phyloP scores from a whole-genome alignment of 371 early-diverging fungal species.

The Syncephalastrum racemosum region DNA sequence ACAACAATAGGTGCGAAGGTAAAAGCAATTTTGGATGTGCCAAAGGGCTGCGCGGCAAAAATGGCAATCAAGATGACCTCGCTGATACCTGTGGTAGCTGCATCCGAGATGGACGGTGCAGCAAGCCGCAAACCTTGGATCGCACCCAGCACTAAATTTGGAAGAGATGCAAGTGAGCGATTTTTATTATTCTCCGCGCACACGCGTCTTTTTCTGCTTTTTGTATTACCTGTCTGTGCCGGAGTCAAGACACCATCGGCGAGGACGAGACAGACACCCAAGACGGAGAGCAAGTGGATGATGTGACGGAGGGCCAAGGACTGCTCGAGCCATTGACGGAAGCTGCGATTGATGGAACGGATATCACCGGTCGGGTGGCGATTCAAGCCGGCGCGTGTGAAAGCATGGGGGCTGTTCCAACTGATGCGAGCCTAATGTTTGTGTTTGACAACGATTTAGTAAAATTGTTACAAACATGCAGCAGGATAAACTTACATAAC shows the following conservation, averaged over 20 bases:
- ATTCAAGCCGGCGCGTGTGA: conserved; percentile 9
- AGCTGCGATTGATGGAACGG: conserved; percentile 9
- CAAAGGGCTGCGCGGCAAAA: conserved; percentile 47
- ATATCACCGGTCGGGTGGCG: conserved; percentile 22
- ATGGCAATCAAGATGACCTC: conserved; percentile 43
- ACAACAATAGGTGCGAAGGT: conserved; percentile 52
- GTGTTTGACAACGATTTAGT: neutral
- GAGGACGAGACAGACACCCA: conserved; percentile 34
- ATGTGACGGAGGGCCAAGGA: conserved; percentile 20
- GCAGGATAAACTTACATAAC: conserved; percentile 22
- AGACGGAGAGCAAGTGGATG: conserved; percentile 17
- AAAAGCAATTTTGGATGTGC: conserved; percentile 42
- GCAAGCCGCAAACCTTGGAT: conserved; percentile 23
- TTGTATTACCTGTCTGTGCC: conserved; percentile 27
- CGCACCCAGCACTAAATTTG: conserved; percentile 20
- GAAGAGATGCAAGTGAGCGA: neutral
- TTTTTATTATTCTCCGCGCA: neutral
- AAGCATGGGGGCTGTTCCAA: conserved; percentile 20
- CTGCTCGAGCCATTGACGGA: conserved; percentile 19
- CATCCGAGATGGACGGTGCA: conserved; percentile 14
- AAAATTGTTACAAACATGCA: no score
- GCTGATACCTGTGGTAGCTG: conserved; percentile 20
- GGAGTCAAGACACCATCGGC: conserved; percentile 45
- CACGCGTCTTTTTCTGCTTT: neutral
- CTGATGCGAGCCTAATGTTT: conserved; percentile 15